Percentiles rank a stretch among this genome's conserved stretches.
Conservation (phyloP, 2,329 filamentous ascomycete genomes). For the Botrytis paeoniae region DNA sequence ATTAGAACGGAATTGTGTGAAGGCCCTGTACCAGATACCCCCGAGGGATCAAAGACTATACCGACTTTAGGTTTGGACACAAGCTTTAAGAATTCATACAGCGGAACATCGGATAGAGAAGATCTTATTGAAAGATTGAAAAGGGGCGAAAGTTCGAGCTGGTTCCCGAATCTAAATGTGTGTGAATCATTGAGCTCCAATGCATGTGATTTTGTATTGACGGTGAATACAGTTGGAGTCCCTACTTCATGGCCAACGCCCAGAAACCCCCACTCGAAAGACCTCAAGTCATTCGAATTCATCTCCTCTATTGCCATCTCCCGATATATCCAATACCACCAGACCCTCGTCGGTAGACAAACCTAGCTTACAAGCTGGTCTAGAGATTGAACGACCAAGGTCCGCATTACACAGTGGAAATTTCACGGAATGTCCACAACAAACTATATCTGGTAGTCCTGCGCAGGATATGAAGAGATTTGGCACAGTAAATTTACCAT, state of each 20-base stretch:
- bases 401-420: constrained; percentile 71
- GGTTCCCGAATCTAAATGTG: constrained; percentile 65
- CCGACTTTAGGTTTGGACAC: constrained; percentile 23
- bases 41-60: constrained; percentile 21
- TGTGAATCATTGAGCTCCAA: constrained; percentile 25
- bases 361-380: constrained; percentile 50
- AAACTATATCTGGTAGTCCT: constrained; percentile 19
- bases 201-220: constrained; percentile 16
- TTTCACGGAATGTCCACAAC: constrained; percentile 48
- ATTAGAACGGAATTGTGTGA: constrained; percentile 61
- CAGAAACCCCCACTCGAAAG: constrained; percentile 31
- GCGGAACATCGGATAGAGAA: constrained; percentile 55
- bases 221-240: constrained; percentile 32
- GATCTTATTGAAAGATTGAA: constrained; percentile 85
- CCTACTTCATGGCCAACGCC: constrained; percentile 32
- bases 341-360: constrained; percentile 40
- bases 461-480: constrained; percentile 21
- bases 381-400: constrained; percentile 75
- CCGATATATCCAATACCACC: constrained; percentile 37
- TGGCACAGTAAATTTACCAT: constrained; percentile 37
- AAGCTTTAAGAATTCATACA: constrained; percentile 24
- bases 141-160: constrained; percentile 70
- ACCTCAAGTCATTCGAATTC: constrained; percentile 24
- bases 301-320: constrained; percentile 38
- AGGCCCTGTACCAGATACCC: constrained; percentile 45